phyloP scores from a whole-genome alignment of 202 grass and related monocot species.

The Bolboschoenoplectus hybrid region DNA sequence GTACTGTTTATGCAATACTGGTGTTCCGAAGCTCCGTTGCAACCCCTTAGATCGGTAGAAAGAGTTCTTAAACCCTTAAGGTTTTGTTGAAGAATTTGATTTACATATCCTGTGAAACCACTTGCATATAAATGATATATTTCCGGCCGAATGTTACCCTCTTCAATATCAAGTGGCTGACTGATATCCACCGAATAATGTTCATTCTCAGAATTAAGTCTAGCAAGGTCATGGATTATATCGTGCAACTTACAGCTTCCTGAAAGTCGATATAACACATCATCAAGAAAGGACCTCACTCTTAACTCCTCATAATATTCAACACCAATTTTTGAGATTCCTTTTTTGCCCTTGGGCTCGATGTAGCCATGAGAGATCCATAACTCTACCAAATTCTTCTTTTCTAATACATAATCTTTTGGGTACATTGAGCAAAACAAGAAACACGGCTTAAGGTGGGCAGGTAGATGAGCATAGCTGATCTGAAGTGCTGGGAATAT shows the following conservation, averaged over 20 bases:
- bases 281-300: constrained; percentile 43
- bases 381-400: constrained; percentile 41
- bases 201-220: constrained; percentile 24
- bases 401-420: constrained; percentile 42
- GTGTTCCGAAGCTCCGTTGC: not conserved
- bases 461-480: constrained; percentile 46
- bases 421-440: constrained; percentile 36
- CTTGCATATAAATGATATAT: constrained; percentile 26
- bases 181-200: constrained; percentile 18
- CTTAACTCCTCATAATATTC: constrained; percentile 50
- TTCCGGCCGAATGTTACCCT: not conserved
- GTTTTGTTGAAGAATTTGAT: constrained; percentile 15
- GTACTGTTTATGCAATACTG: constrained; percentile 9
- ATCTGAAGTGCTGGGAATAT: constrained; percentile 47
- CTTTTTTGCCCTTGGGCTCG: not conserved
- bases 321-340: constrained; percentile 23
- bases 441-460: constrained; percentile 43
- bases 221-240: constrained; percentile 41
- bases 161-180: not conserved
- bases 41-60: not conserved
- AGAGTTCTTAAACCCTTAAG: constrained; percentile 12
- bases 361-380: constrained; percentile 56
- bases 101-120: constrained; percentile 8
- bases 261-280: not conserved
- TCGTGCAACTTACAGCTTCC: constrained; percentile 40